A percentile compares a stretch with the other conserved stretches of the same genome.
phyloP scores from a whole-genome alignment of 768 basidiomycete genomes.

The Lactarius sp. region DNA sequence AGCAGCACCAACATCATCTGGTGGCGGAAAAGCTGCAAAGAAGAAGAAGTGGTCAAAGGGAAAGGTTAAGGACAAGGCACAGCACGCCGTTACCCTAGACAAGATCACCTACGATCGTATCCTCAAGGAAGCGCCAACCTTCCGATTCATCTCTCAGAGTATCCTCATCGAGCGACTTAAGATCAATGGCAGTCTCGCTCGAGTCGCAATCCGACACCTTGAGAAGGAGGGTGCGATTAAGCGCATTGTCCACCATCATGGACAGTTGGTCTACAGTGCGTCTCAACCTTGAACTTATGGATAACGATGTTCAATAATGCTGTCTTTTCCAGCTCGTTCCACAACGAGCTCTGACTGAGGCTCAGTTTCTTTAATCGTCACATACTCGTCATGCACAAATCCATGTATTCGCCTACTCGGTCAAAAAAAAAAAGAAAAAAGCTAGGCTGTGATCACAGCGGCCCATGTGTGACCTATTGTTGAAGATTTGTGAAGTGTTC shows the following conservation, averaged over 20 bases:
- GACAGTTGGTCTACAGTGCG: conserved; percentile 94
- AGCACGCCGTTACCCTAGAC: conserved; percentile 93
- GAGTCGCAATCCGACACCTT: conserved; percentile 84
- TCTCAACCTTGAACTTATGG: conserved; percentile 28
- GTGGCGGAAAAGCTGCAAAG: conserved; percentile 87
- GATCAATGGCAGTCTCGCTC: conserved; percentile 91
- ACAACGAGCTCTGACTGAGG: conserved; percentile 26
- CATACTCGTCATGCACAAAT: conserved; percentile 12
- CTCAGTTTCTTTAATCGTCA: conserved; percentile 6
- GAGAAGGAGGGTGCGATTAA: conserved; percentile 94
- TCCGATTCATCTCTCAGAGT: conserved; percentile 96
- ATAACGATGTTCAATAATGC: neutral
- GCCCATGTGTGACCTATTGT: neutral
- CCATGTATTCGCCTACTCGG: conserved; percentile 19
- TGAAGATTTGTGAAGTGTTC: neutral
- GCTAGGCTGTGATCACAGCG: neutral
- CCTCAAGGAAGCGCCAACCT: conserved; percentile 97
- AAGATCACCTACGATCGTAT: conserved; percentile 91
- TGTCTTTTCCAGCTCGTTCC: conserved; percentile 19
- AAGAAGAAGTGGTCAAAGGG: conserved; percentile 99
- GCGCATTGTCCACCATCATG: conserved; percentile 91
- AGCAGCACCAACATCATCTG: conserved; percentile 56
- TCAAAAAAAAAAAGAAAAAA: conserved; percentile 2
- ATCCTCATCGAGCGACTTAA: conserved; percentile 99
- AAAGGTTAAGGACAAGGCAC: conserved; percentile 99